phyloP scores from a whole-genome alignment of 2,329 filamentous ascomycete genomes.

The Aureobasidium sp. region DNA sequence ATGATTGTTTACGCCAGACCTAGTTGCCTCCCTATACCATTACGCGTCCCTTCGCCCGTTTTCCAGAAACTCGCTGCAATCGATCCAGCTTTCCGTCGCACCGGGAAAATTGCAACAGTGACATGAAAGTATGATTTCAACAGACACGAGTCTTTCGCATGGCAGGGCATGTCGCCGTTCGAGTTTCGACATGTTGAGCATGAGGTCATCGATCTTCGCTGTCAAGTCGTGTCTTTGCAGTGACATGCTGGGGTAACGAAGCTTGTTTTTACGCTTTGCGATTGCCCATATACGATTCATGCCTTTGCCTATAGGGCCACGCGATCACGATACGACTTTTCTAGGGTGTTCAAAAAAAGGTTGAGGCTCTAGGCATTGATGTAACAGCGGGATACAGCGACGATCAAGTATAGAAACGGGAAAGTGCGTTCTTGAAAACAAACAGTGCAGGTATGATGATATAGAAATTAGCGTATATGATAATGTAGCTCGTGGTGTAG shows the following conservation, averaged over 20 bases:
- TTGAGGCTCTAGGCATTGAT: neutral
- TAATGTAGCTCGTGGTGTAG: neutral
- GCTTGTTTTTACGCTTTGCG: neutral
- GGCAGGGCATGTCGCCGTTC: neutral
- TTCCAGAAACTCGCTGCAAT: neutral
- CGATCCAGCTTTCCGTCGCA: neutral
- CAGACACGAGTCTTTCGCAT: neutral
- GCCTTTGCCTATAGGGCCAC: neutral
- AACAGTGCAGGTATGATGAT: neutral
- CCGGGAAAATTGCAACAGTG: neutral
- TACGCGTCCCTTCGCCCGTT: neutral
- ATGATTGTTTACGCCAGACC: neutral
- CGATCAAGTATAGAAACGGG: too few relatives aligned
- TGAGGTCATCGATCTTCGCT: neutral
- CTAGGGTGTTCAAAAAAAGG: neutral
- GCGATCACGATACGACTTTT: neutral
- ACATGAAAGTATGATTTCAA: neutral
- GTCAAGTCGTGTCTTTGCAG: neutral
- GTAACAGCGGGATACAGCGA: neutral
- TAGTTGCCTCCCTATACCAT: neutral
- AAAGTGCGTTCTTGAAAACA: too few relatives aligned
- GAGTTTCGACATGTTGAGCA: neutral
- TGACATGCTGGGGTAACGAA: neutral
- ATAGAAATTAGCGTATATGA: neutral
- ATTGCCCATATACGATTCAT: neutral